Evolutionary conservation across 306 rosid species (phyloP).

Genomic region (Rubus parviflorus): DNA sequence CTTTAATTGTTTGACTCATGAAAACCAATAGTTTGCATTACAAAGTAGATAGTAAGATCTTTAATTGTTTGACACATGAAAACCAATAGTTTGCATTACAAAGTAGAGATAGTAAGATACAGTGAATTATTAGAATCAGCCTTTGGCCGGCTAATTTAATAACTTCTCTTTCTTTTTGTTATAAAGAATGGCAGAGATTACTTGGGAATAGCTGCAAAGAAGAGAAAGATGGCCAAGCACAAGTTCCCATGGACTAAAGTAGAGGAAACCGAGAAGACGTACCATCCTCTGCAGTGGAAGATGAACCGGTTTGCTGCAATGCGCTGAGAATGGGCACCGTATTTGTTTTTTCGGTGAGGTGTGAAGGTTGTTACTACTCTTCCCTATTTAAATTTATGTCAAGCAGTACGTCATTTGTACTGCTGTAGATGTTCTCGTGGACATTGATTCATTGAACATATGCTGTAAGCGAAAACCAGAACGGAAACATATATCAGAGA

Average conservation of each 20-base stretch:
- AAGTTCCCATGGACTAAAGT: slow-evolving; percentile 67
- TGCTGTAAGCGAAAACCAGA: slow-evolving; percentile 16
- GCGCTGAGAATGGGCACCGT: slow-evolving; percentile 36
- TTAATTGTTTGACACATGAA: background rate
- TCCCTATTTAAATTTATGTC: slow-evolving; percentile 10
- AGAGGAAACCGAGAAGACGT: slow-evolving; percentile 39
- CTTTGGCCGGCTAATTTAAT: background rate
- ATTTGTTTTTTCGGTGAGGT: slow-evolving; percentile 5
- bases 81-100: background rate
- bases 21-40: background rate
- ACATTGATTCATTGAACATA: slow-evolving; percentile 8
- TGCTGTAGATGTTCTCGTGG: slow-evolving; percentile 21
- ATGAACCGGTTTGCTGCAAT: slow-evolving; percentile 58
- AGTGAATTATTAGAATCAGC: background rate
- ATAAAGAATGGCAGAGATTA: slow-evolving; percentile 54
- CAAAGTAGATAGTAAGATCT: background rate
- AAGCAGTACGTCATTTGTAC: slow-evolving; percentile 9
- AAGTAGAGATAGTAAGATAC: background rate
- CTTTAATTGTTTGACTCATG: background rate
- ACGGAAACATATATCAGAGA: background rate
- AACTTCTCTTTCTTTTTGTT: slow-evolving; percentile 13
- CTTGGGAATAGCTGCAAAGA: slow-evolving; percentile 63
- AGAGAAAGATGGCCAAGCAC: slow-evolving; percentile 55
- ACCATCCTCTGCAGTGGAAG: slow-evolving; percentile 47
- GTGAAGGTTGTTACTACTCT: slow-evolving; percentile 17